Conservation (phyloP, 2,329 filamentous ascomycete species). For the Talaromyces sp. region DNA sequence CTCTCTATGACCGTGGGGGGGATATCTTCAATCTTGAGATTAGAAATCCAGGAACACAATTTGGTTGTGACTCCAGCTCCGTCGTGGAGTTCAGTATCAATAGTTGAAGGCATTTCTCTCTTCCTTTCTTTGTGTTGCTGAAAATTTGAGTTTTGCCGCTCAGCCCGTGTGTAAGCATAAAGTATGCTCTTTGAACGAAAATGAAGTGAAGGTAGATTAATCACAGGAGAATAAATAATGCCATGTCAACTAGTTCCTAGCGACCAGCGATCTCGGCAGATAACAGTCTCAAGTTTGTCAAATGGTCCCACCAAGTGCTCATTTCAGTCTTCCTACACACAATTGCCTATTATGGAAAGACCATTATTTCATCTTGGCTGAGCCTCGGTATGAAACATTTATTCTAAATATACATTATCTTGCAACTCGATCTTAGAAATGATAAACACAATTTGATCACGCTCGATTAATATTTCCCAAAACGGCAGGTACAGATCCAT, state of each 20-base stretch:
- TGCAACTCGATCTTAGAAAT: no score
- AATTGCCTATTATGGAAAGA: no score
- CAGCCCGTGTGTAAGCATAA: not conserved
- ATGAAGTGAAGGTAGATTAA: not conserved
- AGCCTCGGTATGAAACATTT: no score
- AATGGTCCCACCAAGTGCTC: not conserved
- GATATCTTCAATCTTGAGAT: not conserved
- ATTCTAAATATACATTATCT: no score
- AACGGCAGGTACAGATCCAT: no score
- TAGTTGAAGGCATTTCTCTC: not conserved
- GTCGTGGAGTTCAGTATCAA: not conserved
- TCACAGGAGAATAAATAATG: not conserved
- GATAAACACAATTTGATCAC: no score
- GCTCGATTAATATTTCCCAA: no score
- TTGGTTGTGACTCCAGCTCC: not conserved
- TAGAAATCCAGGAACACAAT: not conserved
- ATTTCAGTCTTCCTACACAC: not conserved
- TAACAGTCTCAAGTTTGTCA: not conserved
- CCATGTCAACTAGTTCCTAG: not conserved
- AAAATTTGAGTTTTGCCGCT: no score
- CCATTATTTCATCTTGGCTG: no score
- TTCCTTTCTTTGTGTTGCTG: not conserved
- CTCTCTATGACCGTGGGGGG: conserved; percentile 17
- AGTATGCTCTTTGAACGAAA: not conserved
- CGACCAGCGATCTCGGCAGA: not conserved